Percentiles rank a stretch among this genome's conserved stretches.
phyloP scores from a whole-genome alignment of 129 eudicot species.

The Flaveria linearis region DNA sequence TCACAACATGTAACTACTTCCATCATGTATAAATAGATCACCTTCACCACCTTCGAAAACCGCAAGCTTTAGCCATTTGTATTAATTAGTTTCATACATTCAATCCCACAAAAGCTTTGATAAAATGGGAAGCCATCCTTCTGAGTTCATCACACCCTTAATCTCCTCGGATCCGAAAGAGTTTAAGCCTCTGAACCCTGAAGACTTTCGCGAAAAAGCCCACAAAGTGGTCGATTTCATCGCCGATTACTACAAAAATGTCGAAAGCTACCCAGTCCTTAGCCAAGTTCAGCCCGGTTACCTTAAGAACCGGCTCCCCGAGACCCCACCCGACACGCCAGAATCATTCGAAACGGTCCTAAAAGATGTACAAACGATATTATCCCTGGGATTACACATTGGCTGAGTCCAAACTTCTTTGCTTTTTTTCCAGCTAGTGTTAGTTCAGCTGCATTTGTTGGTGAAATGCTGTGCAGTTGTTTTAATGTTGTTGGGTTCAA shows the following conservation, averaged over 20 bases:
- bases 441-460: conserved; percentile 49
- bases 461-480: conserved; percentile 52
- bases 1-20: no score
- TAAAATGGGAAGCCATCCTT: conserved; percentile 37
- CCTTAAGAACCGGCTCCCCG: conserved; percentile 34
- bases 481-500: conserved; percentile 50
- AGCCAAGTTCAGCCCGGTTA: conserved; percentile 46
- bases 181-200: conserved; percentile 40
- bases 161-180: neutral
- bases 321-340: conserved; percentile 38
- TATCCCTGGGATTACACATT: conserved; percentile 52
- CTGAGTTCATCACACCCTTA: neutral
- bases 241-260: conserved; percentile 40
- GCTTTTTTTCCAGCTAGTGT: conserved; percentile 49
- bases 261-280: conserved; percentile 37
- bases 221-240: conserved; percentile 44
- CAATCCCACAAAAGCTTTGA: neutral
- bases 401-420: conserved; percentile 49
- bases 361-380: conserved; percentile 33
- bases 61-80: no score
- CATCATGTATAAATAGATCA: no score
- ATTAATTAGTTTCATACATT: neutral
- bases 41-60: neutral
- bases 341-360: conserved; percentile 41
- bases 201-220: conserved; percentile 46